These are phyloP conservation scores for Batkoa obscura DNA, from an alignment of 371 early-diverging fungal genomes.

Conservation along the genomic window DNA sequence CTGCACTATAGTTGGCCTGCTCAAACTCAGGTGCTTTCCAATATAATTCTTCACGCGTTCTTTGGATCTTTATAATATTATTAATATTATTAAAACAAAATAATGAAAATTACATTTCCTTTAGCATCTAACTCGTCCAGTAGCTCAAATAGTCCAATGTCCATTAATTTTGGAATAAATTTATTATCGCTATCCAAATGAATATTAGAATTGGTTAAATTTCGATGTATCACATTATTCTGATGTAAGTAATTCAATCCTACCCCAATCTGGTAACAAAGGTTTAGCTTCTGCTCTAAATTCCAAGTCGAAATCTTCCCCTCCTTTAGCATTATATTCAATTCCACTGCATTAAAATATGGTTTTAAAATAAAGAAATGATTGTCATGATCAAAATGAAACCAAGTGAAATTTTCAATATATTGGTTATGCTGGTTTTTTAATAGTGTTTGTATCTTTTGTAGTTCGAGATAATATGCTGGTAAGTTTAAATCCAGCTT, in stretches of 20 bases:
- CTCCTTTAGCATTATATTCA: too few relatives aligned
- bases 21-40: background rate
- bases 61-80: background rate
- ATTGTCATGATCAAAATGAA: too few relatives aligned
- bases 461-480: too few relatives aligned
- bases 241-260: background rate
- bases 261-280: background rate
- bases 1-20: background rate
- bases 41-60: background rate
- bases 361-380: too few relatives aligned
- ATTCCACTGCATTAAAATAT: too few relatives aligned
- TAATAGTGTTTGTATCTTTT: too few relatives aligned
- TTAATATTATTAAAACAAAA: background rate
- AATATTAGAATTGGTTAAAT: background rate
- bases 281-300: background rate
- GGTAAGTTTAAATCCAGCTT: too few relatives aligned
- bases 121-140: background rate
- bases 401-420: too few relatives aligned
- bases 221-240: background rate
- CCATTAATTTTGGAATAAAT: background rate
- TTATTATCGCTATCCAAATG: background rate
- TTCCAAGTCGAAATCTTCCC: too few relatives aligned
- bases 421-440: too few relatives aligned
- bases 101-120: background rate
- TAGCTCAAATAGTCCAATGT: background rate